A percentile compares a stretch with the other conserved stretches of the same genome.
Conservation (phyloP, 192 early-diverging fungal genomes). For the Linnemannia zychae region DNA sequence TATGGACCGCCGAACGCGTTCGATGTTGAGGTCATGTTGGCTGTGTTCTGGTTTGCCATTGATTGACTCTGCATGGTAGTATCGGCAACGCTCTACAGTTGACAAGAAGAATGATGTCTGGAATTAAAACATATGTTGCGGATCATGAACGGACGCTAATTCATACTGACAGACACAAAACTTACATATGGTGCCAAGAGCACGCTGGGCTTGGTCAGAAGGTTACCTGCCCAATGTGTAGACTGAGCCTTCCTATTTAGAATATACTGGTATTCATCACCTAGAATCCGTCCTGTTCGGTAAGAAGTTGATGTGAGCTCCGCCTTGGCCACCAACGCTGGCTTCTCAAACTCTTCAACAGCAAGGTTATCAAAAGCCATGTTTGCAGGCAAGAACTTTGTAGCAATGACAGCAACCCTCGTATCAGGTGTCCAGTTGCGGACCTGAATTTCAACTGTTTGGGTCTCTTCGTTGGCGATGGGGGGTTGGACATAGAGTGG, state of each 20-base stretch:
- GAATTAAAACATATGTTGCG: too few species aligned
- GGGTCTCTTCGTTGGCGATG: not conserved
- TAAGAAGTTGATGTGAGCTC: not conserved
- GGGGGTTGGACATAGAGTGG: constrained; percentile 22
- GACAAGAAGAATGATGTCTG: constrained; percentile 4
- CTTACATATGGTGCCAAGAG: constrained; percentile 60
- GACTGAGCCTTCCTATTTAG: constrained; percentile 58
- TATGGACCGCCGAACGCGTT: not conserved
- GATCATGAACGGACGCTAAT: too few species aligned
- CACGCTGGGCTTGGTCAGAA: constrained; percentile 59
- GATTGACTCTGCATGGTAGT: constrained; percentile 21
- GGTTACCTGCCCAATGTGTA: constrained; percentile 58
- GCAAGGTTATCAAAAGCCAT: constrained; percentile 15
- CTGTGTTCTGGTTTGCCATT: constrained; percentile 16
- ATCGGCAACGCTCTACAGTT: constrained; percentile 29
- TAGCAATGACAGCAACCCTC: constrained; percentile 24
- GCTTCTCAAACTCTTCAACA: not conserved
- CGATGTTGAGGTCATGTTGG: not conserved
- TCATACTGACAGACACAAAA: too few species aligned
- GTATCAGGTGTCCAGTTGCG: constrained; percentile 33
- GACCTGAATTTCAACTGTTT: constrained; percentile 23
- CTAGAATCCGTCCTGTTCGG: constrained; percentile 49
- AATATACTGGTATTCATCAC: constrained; percentile 68
- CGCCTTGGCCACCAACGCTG: constrained; percentile 11
- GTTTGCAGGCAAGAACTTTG: constrained; percentile 28